These are phyloP conservation scores for Penicillium sp. DNA, from an alignment of 2,329 filamentous ascomycete species.

Conservation along the genomic window DNA sequence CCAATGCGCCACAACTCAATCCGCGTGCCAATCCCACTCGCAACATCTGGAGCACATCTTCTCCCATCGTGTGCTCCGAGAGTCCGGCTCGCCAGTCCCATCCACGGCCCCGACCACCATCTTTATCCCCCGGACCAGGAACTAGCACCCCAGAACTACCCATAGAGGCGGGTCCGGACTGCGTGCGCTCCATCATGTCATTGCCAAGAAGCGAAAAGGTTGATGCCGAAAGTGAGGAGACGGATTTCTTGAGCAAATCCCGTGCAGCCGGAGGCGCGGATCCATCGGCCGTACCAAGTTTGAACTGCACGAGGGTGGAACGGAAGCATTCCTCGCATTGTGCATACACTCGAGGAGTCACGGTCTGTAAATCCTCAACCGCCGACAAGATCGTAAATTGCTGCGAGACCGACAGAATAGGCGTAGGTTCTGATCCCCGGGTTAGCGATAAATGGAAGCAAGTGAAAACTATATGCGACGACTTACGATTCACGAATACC, in stretches of 20 bases:
- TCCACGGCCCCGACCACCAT: slow-evolving; percentile 47
- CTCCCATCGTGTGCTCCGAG: slow-evolving; percentile 53
- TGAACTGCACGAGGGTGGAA: slow-evolving; percentile 65
- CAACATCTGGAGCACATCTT: slow-evolving; percentile 66
- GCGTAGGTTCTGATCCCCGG: slow-evolving; percentile 44
- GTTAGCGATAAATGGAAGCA: slow-evolving; percentile 17
- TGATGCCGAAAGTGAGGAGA: slow-evolving; percentile 50
- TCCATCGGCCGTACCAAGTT: slow-evolving; percentile 39
- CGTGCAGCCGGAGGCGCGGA: slow-evolving; percentile 50
- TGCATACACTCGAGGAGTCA: slow-evolving; percentile 63
- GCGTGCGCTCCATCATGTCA: slow-evolving; percentile 56
- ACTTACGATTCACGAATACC: slow-evolving; percentile 61
- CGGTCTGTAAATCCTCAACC: slow-evolving; percentile 72
- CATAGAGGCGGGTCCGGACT: slow-evolving; percentile 43
- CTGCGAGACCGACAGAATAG: slow-evolving; percentile 62
- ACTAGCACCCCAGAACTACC: slow-evolving; percentile 50
- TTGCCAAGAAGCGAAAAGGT: slow-evolving; percentile 68
- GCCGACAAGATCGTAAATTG: slow-evolving; percentile 70
- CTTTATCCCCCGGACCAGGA: slow-evolving; percentile 24
- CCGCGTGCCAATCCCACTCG: slow-evolving; percentile 69
- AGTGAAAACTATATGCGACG: background rate
- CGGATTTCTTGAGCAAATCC: slow-evolving; percentile 61
- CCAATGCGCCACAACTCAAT: slow-evolving; percentile 45
- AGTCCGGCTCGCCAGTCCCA: slow-evolving; percentile 68
- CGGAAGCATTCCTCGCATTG: slow-evolving; percentile 74